Base-by-base conservation (phyloP, 371 early-diverging fungal genomes). In the Mucor lusitanicus region DNA sequence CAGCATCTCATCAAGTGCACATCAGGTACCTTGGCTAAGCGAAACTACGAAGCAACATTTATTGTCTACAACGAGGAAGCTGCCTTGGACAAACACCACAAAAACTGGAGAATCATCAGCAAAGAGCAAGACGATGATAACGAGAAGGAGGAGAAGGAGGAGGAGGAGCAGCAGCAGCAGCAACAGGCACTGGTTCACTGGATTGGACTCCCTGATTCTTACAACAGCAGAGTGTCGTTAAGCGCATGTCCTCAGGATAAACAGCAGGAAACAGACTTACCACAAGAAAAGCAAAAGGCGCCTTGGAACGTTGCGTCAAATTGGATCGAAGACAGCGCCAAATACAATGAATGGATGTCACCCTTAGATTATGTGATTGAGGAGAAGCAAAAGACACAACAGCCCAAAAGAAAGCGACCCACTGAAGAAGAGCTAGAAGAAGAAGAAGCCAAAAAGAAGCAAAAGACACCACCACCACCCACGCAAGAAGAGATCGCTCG, bases 261-360 rank as follows among this genome's bases (percentile, higher is more conserved):
- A 27, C 46, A 66, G 48, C 59, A 64, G 3, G 3, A 19, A 0
- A 7, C 30, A 7, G 59, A 58, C 15, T 25, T 64, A 17, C 82
- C 17, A 15, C 17, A 70, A 15, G 69, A 68, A 4, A 48, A 46
- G n/a, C 61, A 64, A 33, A 48, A 78, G n/a, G 84, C 85, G 0
- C 83, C 87, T 0, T 88, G 91, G 87, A 83, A 80, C 65, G 82
- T 94, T 0, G 82, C 84, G 15, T 68, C 65, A 5, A 85, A 84
- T 39, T 94, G 94, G 94, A 67, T 94, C 25, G 78, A 77, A 25
- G 92, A 92, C 74, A 92, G 92, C 69, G 68, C 67, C 23, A 72
- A 69, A 57, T 91, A 83, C 71, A 88, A 88, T 67, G 93, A 94
- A 69, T 93, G 91, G 93, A 85, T 85, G 79, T 86, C 87, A 61